Percentiles rank a stretch among this genome's conserved stretches.
phyloP scores from a whole-genome alignment of 441 rosid species.

The Melastoma candidum region DNA sequence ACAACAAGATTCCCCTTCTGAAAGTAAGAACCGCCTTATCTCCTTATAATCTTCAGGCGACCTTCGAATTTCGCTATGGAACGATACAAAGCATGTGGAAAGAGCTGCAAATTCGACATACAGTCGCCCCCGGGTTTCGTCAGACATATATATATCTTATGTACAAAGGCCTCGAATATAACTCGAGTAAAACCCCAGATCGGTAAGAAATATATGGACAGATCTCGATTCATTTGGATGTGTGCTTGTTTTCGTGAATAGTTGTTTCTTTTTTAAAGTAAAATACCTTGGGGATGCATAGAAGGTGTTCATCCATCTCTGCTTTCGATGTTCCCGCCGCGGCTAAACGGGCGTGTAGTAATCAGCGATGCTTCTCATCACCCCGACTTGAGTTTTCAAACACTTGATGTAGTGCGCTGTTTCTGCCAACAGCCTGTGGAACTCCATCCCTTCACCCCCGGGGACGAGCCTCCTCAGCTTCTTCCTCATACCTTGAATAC shows the following conservation, averaged over 20 bases:
- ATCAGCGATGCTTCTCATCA: slow-evolving; percentile 37
- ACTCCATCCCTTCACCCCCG: slow-evolving; percentile 40
- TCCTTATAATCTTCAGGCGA: not conserved
- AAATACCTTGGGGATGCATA: too few relatives aligned
- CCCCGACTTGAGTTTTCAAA: slow-evolving; percentile 40
- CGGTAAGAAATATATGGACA: too few relatives aligned
- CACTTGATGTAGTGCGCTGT: slow-evolving; percentile 47
- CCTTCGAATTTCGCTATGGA: too few relatives aligned
- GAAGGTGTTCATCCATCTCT: not conserved
- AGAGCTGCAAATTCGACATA: too few relatives aligned
- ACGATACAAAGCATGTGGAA: too few relatives aligned
- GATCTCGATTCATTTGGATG: too few relatives aligned
- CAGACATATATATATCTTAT: too few relatives aligned
- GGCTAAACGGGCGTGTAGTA: slow-evolving; percentile 12
- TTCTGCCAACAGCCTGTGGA: slow-evolving; percentile 36
- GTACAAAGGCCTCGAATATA: too few relatives aligned
- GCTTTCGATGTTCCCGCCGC: not conserved
- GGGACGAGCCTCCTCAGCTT: slow-evolving; percentile 41
- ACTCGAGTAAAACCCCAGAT: too few relatives aligned
- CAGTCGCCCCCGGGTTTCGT: too few relatives aligned
- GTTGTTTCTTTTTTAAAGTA: too few relatives aligned
- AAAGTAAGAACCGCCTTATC: not conserved
- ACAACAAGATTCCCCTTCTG: not conserved
- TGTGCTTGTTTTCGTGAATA: too few relatives aligned
- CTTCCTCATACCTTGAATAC: not conserved